Conservation (phyloP, 768 basidiomycete species). For the Pisolithus tinctorius region DNA sequence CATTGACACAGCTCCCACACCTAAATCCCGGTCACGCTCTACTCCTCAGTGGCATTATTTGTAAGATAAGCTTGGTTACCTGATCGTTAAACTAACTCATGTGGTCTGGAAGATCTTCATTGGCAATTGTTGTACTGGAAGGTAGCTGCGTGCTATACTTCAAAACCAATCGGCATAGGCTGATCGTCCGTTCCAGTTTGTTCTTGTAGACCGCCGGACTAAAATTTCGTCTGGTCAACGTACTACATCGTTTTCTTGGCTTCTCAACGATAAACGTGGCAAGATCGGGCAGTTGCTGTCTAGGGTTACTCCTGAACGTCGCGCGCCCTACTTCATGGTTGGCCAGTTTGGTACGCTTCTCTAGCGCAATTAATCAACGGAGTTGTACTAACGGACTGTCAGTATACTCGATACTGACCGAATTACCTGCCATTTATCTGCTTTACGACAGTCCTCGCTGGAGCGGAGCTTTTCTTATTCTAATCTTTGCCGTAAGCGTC, state of each 20-base stretch:
- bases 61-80: constrained; percentile 39
- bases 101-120: constrained; percentile 56
- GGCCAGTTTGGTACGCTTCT: constrained; percentile 67
- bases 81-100: constrained; percentile 4
- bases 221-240: constrained; percentile 92
- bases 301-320: constrained; percentile 50
- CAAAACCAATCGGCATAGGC: background rate
- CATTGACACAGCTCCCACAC: constrained; percentile 60
- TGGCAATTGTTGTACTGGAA: constrained; percentile 98
- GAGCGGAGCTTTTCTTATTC: constrained; percentile 71
- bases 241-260: constrained; percentile 82
- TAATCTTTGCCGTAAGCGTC: constrained; percentile 79
- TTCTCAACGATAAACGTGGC: constrained; percentile 84
- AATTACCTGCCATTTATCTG: constrained; percentile 76
- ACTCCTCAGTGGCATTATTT: constrained; percentile 75
- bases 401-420: constrained; percentile 85
- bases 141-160: constrained; percentile 28
- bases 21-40: constrained; percentile 67
- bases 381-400: constrained; percentile 6
- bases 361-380: background rate
- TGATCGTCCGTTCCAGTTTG: constrained; percentile 43
- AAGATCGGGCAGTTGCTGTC: constrained; percentile 70
- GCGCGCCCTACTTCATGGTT: constrained; percentile 73
- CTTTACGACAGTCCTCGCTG: constrained; percentile 76
- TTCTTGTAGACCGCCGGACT: constrained; percentile 78